Evolutionary conservation across 2,329 filamentous ascomycete species (phyloP), one percentile per base, ranked within the genome.

Genomic region (Hawksworthiomyces lignivorus): DNA sequence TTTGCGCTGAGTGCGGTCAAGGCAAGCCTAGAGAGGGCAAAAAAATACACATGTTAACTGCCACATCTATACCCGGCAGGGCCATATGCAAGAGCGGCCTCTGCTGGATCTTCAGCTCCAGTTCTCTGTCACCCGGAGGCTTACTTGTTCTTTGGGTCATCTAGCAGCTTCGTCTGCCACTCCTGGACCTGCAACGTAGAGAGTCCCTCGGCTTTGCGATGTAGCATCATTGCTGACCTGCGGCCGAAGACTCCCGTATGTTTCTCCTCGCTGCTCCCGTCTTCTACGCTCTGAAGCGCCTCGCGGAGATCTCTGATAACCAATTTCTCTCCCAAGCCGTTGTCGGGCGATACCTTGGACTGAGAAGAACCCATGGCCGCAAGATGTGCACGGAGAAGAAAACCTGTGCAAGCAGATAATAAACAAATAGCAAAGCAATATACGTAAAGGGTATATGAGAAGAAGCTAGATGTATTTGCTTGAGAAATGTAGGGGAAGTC

Each of bases 1-100:
- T 81, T 78, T 9, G 74, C 70, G 56, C 77, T 81, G 37, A 94
- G 68, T 3, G 84, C 84, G 2, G 81, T 78, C 26, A 92, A 72
- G 5, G 86, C 87, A 12, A 94, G 79, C 47, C 84, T 85, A 41
- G 9, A 12, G 10, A 30, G 8, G 24, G 24, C 24, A 26, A 26
- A 8, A 12, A n/a, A n/a, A n/a, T n/a, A n/a, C n/a, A n/a, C n/a
- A n/a, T n/a, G n/a, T 22, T 7, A n/a, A 17, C 15, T 33, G n/a
- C n/a, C n/a, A n/a, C n/a, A n/a, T n/a, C n/a, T n/a, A n/a, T n/a
- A n/a, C n/a, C n/a, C n/a, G n/a, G n/a, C n/a, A n/a, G n/a, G n/a
- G n/a, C n/a, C n/a, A n/a, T n/a, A n/a, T n/a, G n/a, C n/a, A n/a
- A n/a, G n/a, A n/a, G n/a, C n/a, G n/a, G n/a, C n/a, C n/a, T n/a